These are phyloP conservation scores for Yarrowia osloensis DNA, from an alignment of 805 yeast genomes.

Conservation along the genomic window DNA sequence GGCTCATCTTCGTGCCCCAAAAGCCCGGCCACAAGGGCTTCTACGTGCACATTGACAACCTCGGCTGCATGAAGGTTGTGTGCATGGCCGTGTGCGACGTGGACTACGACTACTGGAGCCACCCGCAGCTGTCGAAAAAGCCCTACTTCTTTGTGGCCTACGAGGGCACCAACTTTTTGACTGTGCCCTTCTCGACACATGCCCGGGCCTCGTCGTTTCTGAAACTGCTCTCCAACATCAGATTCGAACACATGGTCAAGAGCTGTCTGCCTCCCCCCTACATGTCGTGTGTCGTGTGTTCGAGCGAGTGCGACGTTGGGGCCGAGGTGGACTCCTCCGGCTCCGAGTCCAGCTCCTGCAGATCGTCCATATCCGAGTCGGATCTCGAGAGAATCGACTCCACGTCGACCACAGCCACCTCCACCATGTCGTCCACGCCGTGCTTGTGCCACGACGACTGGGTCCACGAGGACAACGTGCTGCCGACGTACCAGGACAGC, in stretches of 20 bases:
- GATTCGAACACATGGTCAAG: constrained; percentile 42
- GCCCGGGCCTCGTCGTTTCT: constrained; percentile 38
- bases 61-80: constrained; percentile 35
- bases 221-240: constrained; percentile 39
- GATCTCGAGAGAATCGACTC: constrained; percentile 19
- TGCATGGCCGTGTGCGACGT: constrained; percentile 31
- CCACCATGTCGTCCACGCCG: constrained; percentile 11
- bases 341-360: background rate
- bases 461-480: constrained; percentile 35
- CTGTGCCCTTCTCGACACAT: constrained; percentile 39
- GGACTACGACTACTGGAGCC: constrained; percentile 24
- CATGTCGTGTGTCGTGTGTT: background rate
- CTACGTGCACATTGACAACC: constrained; percentile 33
- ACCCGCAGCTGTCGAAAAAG: constrained; percentile 19
- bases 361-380: constrained; percentile 8
- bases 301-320: background rate
- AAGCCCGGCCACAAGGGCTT: constrained; percentile 31
- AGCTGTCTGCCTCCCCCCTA: constrained; percentile 41
- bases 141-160: constrained; percentile 35
- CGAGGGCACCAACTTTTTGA: constrained; percentile 33
- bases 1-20: constrained; percentile 38
- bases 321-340: background rate
- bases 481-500: constrained; percentile 36
- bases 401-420: background rate
- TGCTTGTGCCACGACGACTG: constrained; percentile 32